phyloP scores from a whole-genome alignment of 441 rosid genomes.

The Jatropha multifida region DNA sequence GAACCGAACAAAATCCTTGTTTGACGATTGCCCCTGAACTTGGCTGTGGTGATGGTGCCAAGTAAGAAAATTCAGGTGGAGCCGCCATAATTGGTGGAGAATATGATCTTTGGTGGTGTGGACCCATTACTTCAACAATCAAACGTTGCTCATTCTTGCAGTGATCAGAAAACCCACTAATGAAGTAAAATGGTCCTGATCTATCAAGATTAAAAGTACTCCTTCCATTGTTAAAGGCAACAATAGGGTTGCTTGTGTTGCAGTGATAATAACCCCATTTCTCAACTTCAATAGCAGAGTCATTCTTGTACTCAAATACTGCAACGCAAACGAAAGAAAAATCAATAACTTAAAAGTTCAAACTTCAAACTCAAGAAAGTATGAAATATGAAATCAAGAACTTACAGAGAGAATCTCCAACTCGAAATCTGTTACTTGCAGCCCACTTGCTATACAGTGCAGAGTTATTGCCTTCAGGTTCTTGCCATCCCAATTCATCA shows the following conservation, averaged over 20 bases:
- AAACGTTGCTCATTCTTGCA: conserved; percentile 75
- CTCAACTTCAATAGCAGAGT: conserved; percentile 80
- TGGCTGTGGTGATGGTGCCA: conserved; percentile 36
- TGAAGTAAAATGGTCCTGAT: conserved; percentile 80
- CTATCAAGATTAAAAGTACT: conserved; percentile 56
- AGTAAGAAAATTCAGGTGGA: conserved; percentile 34
- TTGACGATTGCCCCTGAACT: conserved; percentile 36
- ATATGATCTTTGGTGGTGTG: conserved; percentile 36
- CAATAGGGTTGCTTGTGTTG: conserved; percentile 46
- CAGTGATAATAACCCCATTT: conserved; percentile 85
- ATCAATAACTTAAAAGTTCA: not conserved
- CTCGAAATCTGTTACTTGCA: conserved; percentile 55
- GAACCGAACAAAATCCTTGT: conserved; percentile 12
- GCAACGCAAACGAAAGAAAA: not conserved
- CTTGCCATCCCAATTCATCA: conserved; percentile 66
- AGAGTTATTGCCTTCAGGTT: conserved; percentile 48
- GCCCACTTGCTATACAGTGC: conserved; percentile 68
- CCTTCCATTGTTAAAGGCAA: conserved; percentile 60
- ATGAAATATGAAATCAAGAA: not conserved
- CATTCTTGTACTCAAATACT: conserved; percentile 77
- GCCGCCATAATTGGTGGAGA: conserved; percentile 46
- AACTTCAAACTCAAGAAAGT: no score
- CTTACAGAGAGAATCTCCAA: conserved; percentile 85
- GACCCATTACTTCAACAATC: conserved; percentile 71
- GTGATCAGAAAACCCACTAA: conserved; percentile 56